These are phyloP conservation scores for Alternaria sp. DNA, from an alignment of 2,329 filamentous ascomycete species.

Conservation along the genomic window DNA sequence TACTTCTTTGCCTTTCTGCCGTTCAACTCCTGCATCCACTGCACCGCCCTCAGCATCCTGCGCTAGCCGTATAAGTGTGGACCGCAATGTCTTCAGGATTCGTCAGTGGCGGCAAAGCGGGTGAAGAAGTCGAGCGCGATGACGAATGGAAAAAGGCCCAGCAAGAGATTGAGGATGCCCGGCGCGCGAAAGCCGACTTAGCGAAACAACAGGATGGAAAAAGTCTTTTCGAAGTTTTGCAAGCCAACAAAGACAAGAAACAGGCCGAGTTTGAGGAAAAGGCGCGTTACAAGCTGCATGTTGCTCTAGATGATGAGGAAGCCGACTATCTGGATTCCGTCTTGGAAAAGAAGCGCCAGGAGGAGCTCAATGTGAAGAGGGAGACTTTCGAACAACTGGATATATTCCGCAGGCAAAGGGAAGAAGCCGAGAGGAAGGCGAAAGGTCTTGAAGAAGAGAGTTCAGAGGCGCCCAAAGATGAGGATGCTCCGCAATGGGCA, in stretches of 20 bases:
- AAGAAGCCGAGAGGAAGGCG: conserved; percentile 61
- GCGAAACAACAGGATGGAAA: conserved; percentile 60
- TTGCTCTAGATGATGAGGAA: conserved; percentile 80
- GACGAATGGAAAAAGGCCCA: conserved; percentile 71
- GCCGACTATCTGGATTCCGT: conserved; percentile 72
- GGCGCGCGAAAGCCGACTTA: conserved; percentile 61
- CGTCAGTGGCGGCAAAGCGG: conserved; percentile 58
- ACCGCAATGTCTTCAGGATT: conserved; percentile 56
- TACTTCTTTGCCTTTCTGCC: conserved; percentile 3
- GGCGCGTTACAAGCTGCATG: conserved; percentile 75
- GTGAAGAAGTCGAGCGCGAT: conserved; percentile 51
- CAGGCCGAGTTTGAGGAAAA: conserved; percentile 82
- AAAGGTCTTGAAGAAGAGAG: conserved; percentile 45
- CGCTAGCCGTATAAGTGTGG: conserved; percentile 16
- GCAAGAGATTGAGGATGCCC: conserved; percentile 67
- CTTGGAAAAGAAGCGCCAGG: conserved; percentile 61
- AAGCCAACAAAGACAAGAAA: conserved; percentile 87
- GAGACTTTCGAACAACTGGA: conserved; percentile 66
- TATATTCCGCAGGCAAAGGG: conserved; percentile 63
- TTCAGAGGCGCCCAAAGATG: conserved; percentile 39
- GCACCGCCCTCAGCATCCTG: conserved; percentile 7
- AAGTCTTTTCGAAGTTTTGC: conserved; percentile 74
- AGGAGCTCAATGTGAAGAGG: conserved; percentile 63
- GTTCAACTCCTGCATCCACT: background rate
- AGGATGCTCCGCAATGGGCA: conserved; percentile 57